Conservation (phyloP, 768 basidiomycete species). For the Kwoniella botswanensis region DNA sequence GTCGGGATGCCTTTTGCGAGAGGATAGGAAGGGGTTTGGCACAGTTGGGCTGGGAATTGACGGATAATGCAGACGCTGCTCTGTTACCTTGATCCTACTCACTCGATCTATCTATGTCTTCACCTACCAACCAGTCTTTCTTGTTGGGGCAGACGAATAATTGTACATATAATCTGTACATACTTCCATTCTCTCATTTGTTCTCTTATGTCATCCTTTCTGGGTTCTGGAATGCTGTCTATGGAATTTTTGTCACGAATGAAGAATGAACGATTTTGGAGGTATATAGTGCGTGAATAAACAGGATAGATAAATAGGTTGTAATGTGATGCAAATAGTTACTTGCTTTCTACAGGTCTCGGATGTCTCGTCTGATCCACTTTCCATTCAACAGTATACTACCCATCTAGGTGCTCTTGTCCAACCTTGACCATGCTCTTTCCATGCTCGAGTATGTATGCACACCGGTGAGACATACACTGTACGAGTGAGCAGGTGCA, state of each 20-base stretch:
- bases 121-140: no score
- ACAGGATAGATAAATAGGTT: not conserved
- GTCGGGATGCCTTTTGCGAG: conserved; percentile 30
- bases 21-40: conserved; percentile 29
- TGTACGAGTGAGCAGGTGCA: not conserved
- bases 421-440: no score
- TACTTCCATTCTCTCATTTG: not conserved
- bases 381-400: not conserved
- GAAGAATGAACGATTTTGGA: not conserved
- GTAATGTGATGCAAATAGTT: not conserved
- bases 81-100: conserved; percentile 12
- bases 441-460: not conserved
- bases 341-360: not conserved
- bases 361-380: no score
- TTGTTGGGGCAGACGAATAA: no score
- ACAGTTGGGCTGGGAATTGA: conserved; percentile 34
- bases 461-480: not conserved
- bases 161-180: no score
- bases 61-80: conserved; percentile 30
- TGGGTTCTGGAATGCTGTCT: not conserved
- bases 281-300: not conserved
- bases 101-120: no score
- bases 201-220: not conserved
- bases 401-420: no score
- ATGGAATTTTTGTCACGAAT: not conserved